phyloP scores from a whole-genome alignment of 345 rosid species.

The Durio zibethinus region DNA sequence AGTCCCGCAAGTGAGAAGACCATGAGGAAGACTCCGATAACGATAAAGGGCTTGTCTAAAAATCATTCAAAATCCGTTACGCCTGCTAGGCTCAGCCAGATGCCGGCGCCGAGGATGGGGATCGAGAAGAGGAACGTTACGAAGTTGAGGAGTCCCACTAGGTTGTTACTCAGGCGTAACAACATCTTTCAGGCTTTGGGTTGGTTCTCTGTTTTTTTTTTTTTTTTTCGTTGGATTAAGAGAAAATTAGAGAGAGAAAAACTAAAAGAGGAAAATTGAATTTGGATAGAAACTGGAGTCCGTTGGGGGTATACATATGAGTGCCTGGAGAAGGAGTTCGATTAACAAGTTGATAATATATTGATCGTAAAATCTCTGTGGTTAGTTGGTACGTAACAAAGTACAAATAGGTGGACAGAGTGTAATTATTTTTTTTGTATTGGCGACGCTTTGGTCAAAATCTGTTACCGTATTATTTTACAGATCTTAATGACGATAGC shows the following conservation, averaged over 20 bases:
- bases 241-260: not conserved
- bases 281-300: not conserved
- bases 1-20: conserved; percentile 71
- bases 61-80: conserved; percentile 72
- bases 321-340: no score
- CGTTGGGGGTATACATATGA: not conserved
- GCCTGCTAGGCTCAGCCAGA: conserved; percentile 67
- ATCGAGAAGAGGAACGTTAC: conserved; percentile 67
- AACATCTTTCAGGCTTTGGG: not conserved
- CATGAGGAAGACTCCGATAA: conserved; percentile 76
- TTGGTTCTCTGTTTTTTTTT: not conserved
- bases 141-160: conserved; percentile 77
- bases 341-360: no score
- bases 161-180: conserved; percentile 63
- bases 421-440: not conserved
- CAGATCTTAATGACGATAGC: not conserved
- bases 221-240: not conserved
- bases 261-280: not conserved
- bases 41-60: conserved; percentile 64
- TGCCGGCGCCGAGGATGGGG: conserved; percentile 67
- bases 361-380: no score
- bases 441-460: not conserved
- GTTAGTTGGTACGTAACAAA: not conserved
- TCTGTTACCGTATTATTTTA: not conserved
- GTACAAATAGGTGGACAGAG: not conserved